These are phyloP conservation scores for Lenwebbia sp. DNA, from an alignment of 345 rosid genomes.

Conservation along the genomic window DNA sequence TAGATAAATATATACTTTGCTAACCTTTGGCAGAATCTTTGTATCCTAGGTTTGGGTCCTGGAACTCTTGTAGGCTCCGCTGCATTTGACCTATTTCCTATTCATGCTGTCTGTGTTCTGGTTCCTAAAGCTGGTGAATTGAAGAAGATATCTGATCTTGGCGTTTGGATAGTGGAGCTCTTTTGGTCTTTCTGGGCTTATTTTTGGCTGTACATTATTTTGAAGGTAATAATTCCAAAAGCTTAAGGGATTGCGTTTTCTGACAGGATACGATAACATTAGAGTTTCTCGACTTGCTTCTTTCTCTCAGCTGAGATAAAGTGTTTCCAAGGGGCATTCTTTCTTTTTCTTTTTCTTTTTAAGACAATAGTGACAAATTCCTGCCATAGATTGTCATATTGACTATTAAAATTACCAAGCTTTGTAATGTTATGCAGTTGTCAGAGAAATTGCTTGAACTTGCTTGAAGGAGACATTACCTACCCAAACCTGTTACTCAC, in stretches of 20 bases:
- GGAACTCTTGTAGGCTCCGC: constrained; percentile 99
- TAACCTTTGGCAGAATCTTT: neutral
- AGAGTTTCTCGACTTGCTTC: neutral
- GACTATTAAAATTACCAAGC: neutral
- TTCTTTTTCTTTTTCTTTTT: neutral
- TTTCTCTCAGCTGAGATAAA: neutral
- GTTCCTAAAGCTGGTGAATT: constrained; percentile 93
- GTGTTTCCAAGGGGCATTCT: neutral
- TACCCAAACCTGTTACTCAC: neutral
- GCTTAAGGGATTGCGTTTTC: neutral
- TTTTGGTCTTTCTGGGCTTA: constrained; percentile 99
- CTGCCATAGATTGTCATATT: neutral
- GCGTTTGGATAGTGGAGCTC: constrained; percentile 93
- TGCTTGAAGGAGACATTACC: neutral
- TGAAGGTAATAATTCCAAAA: constrained; percentile 37
- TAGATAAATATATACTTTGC: neutral
- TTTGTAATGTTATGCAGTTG: neutral
- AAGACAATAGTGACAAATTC: neutral
- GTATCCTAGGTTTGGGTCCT: constrained; percentile 71
- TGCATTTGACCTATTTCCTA: constrained; percentile 95
- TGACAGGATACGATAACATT: neutral
- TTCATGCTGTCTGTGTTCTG: constrained; percentile 91
- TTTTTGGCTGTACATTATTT: constrained; percentile 86
- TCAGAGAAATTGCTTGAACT: neutral
- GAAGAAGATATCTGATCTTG: constrained; percentile 90